phyloP scores from a whole-genome alignment of 331 rosid genomes.

The Rhamnella rubrinervis region DNA sequence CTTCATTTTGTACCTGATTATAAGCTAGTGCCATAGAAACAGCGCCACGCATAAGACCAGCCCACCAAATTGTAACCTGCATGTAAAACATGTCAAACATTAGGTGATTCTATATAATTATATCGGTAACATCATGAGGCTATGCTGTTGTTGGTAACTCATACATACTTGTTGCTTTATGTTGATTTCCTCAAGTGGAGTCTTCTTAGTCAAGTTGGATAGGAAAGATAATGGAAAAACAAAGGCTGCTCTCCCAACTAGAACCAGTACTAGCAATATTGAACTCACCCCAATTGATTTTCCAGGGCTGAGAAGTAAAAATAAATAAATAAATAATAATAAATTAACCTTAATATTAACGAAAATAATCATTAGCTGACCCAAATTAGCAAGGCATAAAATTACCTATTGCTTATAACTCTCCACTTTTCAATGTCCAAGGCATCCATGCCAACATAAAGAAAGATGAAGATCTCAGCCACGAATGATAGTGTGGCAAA shows the following conservation, averaged over 20 bases:
- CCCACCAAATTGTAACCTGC: constrained; percentile 97
- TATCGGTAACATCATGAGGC: no score
- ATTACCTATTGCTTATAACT: constrained; percentile 75
- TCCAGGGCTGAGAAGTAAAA: constrained; percentile 55
- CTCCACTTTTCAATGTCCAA: constrained; percentile 95
- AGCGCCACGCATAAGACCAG: constrained; percentile 99
- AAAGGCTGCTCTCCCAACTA: constrained; percentile 96
- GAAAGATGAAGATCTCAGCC: constrained; percentile 91
- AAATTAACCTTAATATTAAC: constrained; percentile 19
- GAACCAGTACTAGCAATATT: constrained; percentile 67
- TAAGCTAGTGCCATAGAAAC: constrained; percentile 97
- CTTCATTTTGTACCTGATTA: constrained; percentile 56
- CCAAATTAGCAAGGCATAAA: neutral
- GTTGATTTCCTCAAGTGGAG: constrained; percentile 51
- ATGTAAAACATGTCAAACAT: constrained; percentile 14
- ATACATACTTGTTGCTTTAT: constrained; percentile 76
- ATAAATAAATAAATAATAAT: neutral
- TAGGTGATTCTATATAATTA: constrained; percentile 2
- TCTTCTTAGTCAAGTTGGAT: constrained; percentile 80
- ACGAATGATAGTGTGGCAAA: constrained; percentile 89
- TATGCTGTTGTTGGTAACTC: constrained; percentile 4
- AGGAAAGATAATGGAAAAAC: constrained; percentile 83
- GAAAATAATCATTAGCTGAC: neutral
- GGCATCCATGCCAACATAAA: constrained; percentile 98
- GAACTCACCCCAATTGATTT: constrained; percentile 87